Percentiles rank a stretch among this genome's conserved stretches.
Evolutionary conservation across 768 basidiomycete genomes (phyloP).

Genomic region (Mycena chlorophos): DNA sequence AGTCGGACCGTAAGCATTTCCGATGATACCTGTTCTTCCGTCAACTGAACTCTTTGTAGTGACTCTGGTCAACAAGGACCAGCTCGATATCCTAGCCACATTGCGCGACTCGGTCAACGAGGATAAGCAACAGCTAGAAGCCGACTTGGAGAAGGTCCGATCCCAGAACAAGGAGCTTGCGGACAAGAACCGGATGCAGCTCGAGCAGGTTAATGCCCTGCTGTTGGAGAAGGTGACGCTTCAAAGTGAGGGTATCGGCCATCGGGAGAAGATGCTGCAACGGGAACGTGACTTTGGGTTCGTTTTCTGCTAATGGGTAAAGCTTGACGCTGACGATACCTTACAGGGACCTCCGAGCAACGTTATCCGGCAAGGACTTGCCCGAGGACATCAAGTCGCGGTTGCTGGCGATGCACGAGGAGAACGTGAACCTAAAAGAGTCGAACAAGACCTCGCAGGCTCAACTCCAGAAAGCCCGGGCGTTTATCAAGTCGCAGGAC

Average conservation of each 20-base stretch:
- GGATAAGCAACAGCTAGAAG: constrained; percentile 77
- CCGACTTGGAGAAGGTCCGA: constrained; percentile 62
- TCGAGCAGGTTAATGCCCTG: constrained; percentile 84
- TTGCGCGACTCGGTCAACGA: constrained; percentile 87
- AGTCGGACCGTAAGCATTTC: constrained; percentile 71
- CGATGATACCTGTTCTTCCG: constrained; percentile 8
- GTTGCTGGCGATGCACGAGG: constrained; percentile 74
- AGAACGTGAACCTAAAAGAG: constrained; percentile 70
- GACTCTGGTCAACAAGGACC: constrained; percentile 89
- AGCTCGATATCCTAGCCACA: constrained; percentile 83
- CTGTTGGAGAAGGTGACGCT: constrained; percentile 88
- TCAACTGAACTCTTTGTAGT: constrained; percentile 46
- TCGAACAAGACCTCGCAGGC: constrained; percentile 69
- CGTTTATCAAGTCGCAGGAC: constrained; percentile 93
- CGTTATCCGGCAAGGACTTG: constrained; percentile 73
- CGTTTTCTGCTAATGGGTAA: constrained; percentile 11
- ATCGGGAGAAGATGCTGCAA: constrained; percentile 83
- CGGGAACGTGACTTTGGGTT: constrained; percentile 86
- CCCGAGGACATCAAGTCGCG: constrained; percentile 82
- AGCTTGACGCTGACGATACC: constrained; percentile 1
- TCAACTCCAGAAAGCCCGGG: constrained; percentile 78
- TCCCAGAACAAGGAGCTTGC: constrained; percentile 67
- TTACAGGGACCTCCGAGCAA: constrained; percentile 71
- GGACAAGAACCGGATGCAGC: constrained; percentile 88
- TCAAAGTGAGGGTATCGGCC: constrained; percentile 87